Base-by-base conservation (phyloP, 768 basidiomycete species). In the Amanita subjunquillea region DNA sequence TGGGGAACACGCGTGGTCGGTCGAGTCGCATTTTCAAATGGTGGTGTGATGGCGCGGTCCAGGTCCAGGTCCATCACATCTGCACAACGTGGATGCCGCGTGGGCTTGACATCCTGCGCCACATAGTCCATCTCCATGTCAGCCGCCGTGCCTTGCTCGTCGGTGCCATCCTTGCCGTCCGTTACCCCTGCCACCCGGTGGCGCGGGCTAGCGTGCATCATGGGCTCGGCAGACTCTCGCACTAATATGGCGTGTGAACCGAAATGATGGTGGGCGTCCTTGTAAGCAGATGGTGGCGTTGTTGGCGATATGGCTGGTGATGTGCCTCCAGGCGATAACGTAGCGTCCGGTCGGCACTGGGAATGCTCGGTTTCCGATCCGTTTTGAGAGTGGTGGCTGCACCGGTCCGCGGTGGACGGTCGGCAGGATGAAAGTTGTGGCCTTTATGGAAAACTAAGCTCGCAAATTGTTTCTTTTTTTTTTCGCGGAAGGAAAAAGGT, bases 271-370 rank as follows among this genome's bases (percentile, higher is more conserved):
- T 46, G 59, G 47, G 52, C 62, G 38, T 60, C 63, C 22, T 70
- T 69, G 29, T 61, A 56, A 20, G 65, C 63, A 15, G 78, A 80
- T 48, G 70, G 76, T 37, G 80, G 79, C 8, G 80, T 81, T 2
- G 69, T 68, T 8, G 80, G 80, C 9, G 78, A 77, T 15, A 77
- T 66, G 4, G 34, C 34, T 34, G 80, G 79, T 9, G 80, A 82
- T 3, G 73, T 66, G 47, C 72, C 74, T 23, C 75, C 74, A 1
- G 70, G 72, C 1, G 79, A 79, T 38, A 53, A 12, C 41, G 20
- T 32, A 17, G 36, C 34, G 17, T 53, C 43, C 10, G 36, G 51
- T 13, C 42, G 36, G 4, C 30, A 38, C 23, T 53, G 51, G 6
- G 32, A 43, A 27, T 51, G 27, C 17, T 51, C 40, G 2, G 41